Conservation (phyloP, 2,329 filamentous ascomycete genomes). For the Aureobasidium sp. region DNA sequence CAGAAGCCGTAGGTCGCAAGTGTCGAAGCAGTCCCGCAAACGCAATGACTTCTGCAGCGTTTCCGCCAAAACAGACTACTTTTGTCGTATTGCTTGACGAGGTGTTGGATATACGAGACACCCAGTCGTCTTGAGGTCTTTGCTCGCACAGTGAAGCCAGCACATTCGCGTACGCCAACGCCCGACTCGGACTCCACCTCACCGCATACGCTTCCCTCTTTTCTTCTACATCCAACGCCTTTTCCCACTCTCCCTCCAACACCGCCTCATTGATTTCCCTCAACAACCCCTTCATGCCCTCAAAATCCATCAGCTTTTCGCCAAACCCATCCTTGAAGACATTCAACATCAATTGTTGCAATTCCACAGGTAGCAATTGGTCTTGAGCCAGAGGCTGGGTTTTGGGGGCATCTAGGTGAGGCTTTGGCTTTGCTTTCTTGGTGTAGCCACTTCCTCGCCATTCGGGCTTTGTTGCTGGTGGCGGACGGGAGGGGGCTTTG, state of each 20-base stretch:
- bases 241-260: background rate
- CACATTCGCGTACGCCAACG: constrained; percentile 13
- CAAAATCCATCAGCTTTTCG: background rate
- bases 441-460: constrained; percentile 12
- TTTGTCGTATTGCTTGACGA: background rate
- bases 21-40: constrained; percentile 9
- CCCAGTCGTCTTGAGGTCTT: background rate
- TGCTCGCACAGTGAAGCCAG: background rate
- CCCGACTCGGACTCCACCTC: constrained; percentile 8
- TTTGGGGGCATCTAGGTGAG: background rate
- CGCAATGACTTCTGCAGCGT: constrained; percentile 9
- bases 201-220: constrained; percentile 2
- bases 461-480: background rate
- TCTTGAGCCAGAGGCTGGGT: background rate
- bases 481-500: background rate
- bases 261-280: background rate
- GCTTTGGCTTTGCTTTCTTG: background rate
- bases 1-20: background rate
- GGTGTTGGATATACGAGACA: background rate
- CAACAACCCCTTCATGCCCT: background rate
- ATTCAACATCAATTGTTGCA: constrained; percentile 10
- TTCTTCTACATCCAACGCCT: background rate
- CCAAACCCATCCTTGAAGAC: constrained; percentile 4
- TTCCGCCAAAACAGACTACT: constrained; percentile 2
- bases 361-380: background rate